Percentiles rank a stretch among this genome's conserved stretches.
These are phyloP conservation scores for Oenanthe javanica DNA, from an alignment of 140 eudicot genomes.

Conservation along the genomic window DNA sequence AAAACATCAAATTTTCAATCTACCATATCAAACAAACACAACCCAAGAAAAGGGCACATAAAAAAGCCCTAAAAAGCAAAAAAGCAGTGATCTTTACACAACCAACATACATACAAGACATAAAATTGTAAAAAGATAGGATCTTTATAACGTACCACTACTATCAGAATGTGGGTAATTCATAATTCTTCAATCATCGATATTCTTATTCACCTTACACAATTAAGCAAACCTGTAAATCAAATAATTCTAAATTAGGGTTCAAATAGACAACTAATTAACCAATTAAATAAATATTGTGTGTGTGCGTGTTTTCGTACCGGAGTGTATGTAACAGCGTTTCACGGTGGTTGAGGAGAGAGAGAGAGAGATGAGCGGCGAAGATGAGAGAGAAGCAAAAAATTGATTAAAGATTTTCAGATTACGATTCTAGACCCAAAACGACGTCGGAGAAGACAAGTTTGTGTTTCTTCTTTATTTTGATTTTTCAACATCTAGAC, in stretches of 20 bases:
- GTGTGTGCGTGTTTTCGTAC: not conserved
- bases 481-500: not conserved
- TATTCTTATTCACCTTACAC: not conserved
- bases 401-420: not conserved
- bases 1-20: not conserved
- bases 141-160: conserved; percentile 36
- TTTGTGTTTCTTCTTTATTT: not conserved
- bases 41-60: not conserved
- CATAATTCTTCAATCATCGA: conserved; percentile 22
- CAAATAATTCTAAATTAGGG: not conserved
- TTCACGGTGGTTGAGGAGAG: not conserved
- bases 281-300: too few species aligned
- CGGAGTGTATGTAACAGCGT: not conserved
- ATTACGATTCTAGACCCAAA: not conserved
- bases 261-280: not conserved
- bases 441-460: not conserved
- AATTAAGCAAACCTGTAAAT: not conserved
- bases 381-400: not conserved
- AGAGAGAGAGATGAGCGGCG: not conserved
- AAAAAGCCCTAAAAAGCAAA: not conserved
- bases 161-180: conserved; percentile 45
- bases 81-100: not conserved
- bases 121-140: not conserved
- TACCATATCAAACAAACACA: not conserved
- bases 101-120: not conserved